A percentile compares a stretch with the other conserved stretches of the same genome.
Conservation (phyloP, 257 asterid species). For the Gentiana straminea region DNA sequence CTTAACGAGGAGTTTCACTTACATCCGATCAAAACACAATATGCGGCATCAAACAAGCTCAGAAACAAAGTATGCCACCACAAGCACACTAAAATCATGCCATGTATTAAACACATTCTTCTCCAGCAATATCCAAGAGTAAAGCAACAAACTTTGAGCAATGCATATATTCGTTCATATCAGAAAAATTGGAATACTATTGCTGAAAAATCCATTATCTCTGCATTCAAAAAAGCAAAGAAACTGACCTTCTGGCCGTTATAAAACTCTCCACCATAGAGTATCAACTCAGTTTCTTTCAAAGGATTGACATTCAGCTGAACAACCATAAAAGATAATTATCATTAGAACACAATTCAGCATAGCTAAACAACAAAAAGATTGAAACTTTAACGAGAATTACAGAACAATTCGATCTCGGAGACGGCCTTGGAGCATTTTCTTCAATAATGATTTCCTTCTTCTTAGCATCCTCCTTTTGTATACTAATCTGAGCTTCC, state of each 20-base stretch:
- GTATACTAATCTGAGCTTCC: slow-evolving; percentile 41
- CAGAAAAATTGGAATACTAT: background rate
- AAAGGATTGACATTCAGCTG: slow-evolving; percentile 78
- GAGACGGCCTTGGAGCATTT: slow-evolving; percentile 87
- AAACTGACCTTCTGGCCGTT: slow-evolving; percentile 75
- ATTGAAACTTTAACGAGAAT: background rate
- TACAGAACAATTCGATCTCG: slow-evolving; percentile 99
- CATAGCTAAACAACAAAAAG: slow-evolving; percentile 6
- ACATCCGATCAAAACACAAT: no score
- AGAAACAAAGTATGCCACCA: no score
- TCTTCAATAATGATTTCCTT: slow-evolving; percentile 90
- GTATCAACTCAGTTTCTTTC: slow-evolving; percentile 79
- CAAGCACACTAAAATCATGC: no score
- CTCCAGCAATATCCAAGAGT: background rate
- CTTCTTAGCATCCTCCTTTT: slow-evolving; percentile 95
- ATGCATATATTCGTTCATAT: background rate
- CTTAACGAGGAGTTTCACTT: no score
- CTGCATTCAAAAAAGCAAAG: no score
- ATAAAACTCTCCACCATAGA: slow-evolving; percentile 97
- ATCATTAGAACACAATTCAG: background rate
- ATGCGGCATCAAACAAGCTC: no score
- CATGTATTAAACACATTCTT: background rate
- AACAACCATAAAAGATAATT: slow-evolving; percentile 5
- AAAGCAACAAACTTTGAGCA: background rate
- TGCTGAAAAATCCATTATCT: background rate